Base-by-base conservation (phyloP, 2,329 filamentous ascomycete genomes). In the Fusarium mundagurra region DNA sequence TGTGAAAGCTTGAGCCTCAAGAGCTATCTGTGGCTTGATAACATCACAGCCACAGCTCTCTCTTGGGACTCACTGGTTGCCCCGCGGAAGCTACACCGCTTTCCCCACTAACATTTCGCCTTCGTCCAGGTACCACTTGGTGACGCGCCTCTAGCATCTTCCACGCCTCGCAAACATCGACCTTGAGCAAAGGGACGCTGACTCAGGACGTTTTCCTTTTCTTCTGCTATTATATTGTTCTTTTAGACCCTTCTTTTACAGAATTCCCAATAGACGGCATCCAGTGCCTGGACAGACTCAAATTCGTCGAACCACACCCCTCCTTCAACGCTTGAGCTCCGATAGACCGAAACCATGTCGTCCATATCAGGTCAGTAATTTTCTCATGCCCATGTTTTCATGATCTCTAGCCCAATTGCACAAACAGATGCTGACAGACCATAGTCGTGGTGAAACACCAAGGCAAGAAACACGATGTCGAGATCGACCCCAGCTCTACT, bases 381-480 rank as follows among this genome's bases (percentile, higher is more conserved):
- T 74, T 67, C 72, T 70, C 68, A 71, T 31, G 16, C 31, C 67
- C 31, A 20, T 18, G 16, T 11, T 44, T 31, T 44, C 20, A 41
- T 43, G 27, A 9, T 54, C 50, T 39, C 44, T 41, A 24, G 48
- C 45, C 34, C 41, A 18, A 64, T 29, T 48, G 34, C 31, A 59
- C 44, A 24, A 29, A 27, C 36, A 47, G 53, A 48, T 66, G 60
- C 72, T 81, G 54, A 81, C 71, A 20, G 18, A 27, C 6, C 17
- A 18, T 74, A 97, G 95, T 99, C 77, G 88, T 95, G 81, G 92
- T 99, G 77, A 98, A 97, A 85, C 96, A 99, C 83, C 92, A 95
- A 82, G 96, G 96, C 86, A 98, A 96, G 84, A 96, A 95, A 82
- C 93, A 98, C 86, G 92, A 98, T 81, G 90, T 99, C 82, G 96